Conservation (phyloP, 805 yeast species). For the Metschnikowia matae region DNA sequence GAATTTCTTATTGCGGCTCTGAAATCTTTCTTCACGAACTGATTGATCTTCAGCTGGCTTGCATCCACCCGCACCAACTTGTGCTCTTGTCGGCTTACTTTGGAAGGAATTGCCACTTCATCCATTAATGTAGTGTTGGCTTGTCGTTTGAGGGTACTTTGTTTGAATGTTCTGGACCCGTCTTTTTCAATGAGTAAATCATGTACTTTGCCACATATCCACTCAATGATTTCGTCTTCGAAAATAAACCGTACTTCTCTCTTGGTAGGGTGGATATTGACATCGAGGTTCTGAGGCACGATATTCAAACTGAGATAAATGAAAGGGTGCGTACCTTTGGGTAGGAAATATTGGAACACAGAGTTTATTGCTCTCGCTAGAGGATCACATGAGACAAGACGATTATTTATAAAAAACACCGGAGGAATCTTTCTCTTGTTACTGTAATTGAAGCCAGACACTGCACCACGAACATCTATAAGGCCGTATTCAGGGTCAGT, state of each 20-base stretch:
- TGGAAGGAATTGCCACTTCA: constrained; percentile 14
- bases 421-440: constrained; percentile 65
- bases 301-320: constrained; percentile 69
- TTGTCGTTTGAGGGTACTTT: constrained; percentile 40
- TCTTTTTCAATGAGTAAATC: constrained; percentile 53
- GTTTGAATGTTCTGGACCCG: constrained; percentile 64
- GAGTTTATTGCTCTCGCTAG: constrained; percentile 62
- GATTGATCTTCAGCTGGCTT: constrained; percentile 43
- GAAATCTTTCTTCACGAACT: constrained; percentile 13
- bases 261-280: constrained; percentile 94
- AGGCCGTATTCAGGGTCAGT: constrained; percentile 43
- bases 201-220: constrained; percentile 48
- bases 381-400: constrained; percentile 82
- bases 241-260: constrained; percentile 81
- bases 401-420: constrained; percentile 77
- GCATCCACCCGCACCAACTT: constrained; percentile 70
- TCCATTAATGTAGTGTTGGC: constrained; percentile 8
- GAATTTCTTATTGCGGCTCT: background rate
- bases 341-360: constrained; percentile 61
- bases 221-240: constrained; percentile 81
- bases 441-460: constrained; percentile 68
- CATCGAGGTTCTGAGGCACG: constrained; percentile 72
- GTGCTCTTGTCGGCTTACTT: constrained; percentile 51
- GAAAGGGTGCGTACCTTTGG: constrained; percentile 74
- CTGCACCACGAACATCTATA: constrained; percentile 48